A percentile compares a stretch with the other conserved stretches of the same genome.
phyloP scores from a whole-genome alignment of 768 basidiomycete genomes.

The Cantharellus anzutake region DNA sequence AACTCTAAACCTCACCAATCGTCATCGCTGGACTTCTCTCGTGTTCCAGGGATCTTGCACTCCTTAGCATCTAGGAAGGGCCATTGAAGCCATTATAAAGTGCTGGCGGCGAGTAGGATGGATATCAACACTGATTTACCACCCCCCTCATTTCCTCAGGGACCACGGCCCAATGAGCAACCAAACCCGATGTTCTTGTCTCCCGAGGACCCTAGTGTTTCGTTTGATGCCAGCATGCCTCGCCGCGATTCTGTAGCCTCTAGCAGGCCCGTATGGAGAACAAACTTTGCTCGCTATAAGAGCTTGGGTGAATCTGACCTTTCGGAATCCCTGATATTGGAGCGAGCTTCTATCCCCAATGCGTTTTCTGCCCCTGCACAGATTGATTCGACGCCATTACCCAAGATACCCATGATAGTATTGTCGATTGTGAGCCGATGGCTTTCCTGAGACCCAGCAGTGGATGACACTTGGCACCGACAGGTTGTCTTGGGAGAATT shows the following conservation, averaged over 20 bases:
- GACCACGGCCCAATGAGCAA: conserved; percentile 1
- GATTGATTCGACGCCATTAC: conserved; percentile 60
- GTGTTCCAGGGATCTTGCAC: too few species aligned
- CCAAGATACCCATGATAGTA: conserved; percentile 74
- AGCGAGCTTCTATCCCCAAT: conserved; percentile 47
- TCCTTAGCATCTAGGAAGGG: too few species aligned
- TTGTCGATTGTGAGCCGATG: conserved; percentile 58
- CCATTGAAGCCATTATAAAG: too few species aligned
- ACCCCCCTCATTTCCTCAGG: conserved; percentile 8
- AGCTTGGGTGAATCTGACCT: conserved; percentile 7
- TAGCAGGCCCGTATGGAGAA: background rate
- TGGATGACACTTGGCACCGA: background rate
- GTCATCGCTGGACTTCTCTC: too few species aligned
- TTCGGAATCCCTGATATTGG: background rate
- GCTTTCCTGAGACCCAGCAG: background rate
- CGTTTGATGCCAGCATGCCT: background rate
- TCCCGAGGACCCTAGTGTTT: background rate
- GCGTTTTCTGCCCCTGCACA: conserved; percentile 39
- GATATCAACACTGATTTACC: background rate
- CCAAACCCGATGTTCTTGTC: background rate
- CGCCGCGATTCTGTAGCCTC: background rate
- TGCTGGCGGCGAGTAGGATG: too few species aligned
- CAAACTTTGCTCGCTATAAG: conserved; percentile 2
- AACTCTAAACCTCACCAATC: too few species aligned
- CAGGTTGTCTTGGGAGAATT: conserved; percentile 93